Conservation (phyloP, 78 protist genomes). For the Tieghemostelium lacteum region DNA sequence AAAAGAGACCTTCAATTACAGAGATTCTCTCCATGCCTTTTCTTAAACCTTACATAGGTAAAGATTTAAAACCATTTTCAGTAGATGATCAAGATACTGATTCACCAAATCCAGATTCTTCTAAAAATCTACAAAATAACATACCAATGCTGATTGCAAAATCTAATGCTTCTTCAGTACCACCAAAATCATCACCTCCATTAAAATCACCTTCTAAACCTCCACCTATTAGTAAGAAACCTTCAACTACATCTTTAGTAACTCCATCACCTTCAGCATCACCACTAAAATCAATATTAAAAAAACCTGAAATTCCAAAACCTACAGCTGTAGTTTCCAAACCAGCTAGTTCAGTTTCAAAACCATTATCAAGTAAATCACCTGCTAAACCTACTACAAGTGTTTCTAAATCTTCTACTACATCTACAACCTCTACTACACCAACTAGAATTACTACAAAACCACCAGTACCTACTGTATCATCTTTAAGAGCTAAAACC, state of each 20-base stretch:
- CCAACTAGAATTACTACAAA: not conserved
- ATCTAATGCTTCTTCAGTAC: not conserved
- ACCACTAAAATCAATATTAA: not conserved
- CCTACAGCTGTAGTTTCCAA: not conserved
- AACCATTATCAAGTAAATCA: not conserved
- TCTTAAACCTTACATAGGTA: slow-evolving; percentile 46
- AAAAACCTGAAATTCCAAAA: not conserved
- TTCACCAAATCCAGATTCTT: not conserved
- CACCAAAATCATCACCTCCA: not conserved
- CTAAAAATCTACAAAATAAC: not conserved
- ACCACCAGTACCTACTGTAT: not conserved
- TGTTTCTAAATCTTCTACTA: not conserved
- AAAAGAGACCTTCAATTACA: slow-evolving; percentile 81
- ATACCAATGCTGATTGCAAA: slow-evolving; percentile 54
- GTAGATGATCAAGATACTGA: not conserved
- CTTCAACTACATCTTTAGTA: not conserved
- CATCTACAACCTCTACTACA: not conserved
- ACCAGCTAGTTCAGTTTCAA: slow-evolving; percentile 2
- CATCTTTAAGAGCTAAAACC: not conserved
- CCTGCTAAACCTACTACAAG: not conserved
- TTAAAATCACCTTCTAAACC: not conserved
- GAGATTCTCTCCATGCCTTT: slow-evolving; percentile 60
- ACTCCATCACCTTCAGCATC: not conserved
- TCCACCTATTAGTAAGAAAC: not conserved
- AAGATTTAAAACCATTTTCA: slow-evolving; percentile 15